phyloP scores from a whole-genome alignment of 495 filamentous ascomycete species.

The Penicillium macrosclerotiorum region DNA sequence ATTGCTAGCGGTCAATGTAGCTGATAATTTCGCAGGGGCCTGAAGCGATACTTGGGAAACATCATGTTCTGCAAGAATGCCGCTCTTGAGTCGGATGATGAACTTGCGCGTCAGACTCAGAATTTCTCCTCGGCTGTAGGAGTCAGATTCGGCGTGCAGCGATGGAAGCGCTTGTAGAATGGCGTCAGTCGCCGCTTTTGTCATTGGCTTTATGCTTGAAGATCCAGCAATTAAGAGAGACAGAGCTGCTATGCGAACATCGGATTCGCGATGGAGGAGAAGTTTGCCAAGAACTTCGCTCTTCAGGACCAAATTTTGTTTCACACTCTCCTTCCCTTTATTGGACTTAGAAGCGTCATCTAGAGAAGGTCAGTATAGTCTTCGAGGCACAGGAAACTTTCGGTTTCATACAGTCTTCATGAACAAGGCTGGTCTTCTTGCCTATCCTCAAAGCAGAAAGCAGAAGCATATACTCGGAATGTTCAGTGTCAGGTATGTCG shows the following conservation, averaged over 20 bases:
- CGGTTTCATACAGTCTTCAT: slow-evolving; percentile 66
- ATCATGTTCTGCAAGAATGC: slow-evolving; percentile 26
- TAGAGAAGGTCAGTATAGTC: slow-evolving; percentile 17
- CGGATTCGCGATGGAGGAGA: slow-evolving; percentile 62
- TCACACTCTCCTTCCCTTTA: slow-evolving; percentile 10
- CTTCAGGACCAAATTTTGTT: slow-evolving; percentile 32
- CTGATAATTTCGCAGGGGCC: slow-evolving; percentile 7
- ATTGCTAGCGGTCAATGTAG: slow-evolving; percentile 23
- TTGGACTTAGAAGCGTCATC: slow-evolving; percentile 30
- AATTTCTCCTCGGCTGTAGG: slow-evolving; percentile 75
- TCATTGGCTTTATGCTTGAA: slow-evolving; percentile 68
- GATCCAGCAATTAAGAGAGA: slow-evolving; percentile 70
- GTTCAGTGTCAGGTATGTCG: slow-evolving; percentile 36
- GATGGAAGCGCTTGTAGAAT: slow-evolving; percentile 60
- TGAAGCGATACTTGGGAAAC: slow-evolving; percentile 8
- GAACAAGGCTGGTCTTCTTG: slow-evolving; percentile 74
- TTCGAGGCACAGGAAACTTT: too few species aligned
- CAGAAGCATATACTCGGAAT: slow-evolving; percentile 58
- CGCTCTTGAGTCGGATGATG: slow-evolving; percentile 58
- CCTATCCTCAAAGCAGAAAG: slow-evolving; percentile 71
- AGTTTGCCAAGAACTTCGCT: slow-evolving; percentile 44
- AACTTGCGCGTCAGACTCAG: slow-evolving; percentile 65
- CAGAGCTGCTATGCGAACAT: slow-evolving; percentile 69
- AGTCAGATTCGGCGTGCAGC: slow-evolving; percentile 79
- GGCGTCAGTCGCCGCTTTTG: slow-evolving; percentile 52